These are phyloP conservation scores for Pleurotus tuber-regium DNA, from an alignment of 768 basidiomycete genomes.

Conservation along the genomic window DNA sequence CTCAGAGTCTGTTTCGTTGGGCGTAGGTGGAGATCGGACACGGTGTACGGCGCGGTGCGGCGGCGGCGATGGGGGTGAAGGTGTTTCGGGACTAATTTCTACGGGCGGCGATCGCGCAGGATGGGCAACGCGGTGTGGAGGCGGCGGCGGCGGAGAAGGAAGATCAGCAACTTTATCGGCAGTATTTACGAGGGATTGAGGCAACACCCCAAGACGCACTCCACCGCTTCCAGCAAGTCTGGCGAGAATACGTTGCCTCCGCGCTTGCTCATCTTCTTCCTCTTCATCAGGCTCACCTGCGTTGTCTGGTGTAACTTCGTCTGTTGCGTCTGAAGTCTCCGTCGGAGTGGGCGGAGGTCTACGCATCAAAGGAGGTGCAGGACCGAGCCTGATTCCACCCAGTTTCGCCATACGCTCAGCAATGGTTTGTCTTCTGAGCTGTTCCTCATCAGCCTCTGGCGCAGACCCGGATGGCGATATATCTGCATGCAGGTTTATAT, in stretches of 20 bases:
- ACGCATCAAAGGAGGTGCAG: conserved; percentile 46
- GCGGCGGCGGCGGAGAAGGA: conserved; percentile 13
- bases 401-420: conserved; percentile 95
- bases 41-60: conserved; percentile 22
- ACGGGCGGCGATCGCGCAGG: conserved; percentile 32
- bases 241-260: conserved; percentile 51
- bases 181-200: conserved; percentile 33
- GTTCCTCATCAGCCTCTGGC: conserved; percentile 41
- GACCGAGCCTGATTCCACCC: conserved; percentile 82
- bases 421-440: conserved; percentile 63
- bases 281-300: conserved; percentile 24
- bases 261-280: conserved; percentile 62
- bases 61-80: conserved; percentile 13
- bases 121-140: conserved; percentile 16
- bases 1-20: conserved; percentile 44
- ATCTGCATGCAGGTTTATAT: conserved; percentile 17
- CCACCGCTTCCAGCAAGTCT: conserved; percentile 57
- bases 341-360: conserved; percentile 33
- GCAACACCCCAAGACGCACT: conserved; percentile 58
- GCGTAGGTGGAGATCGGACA: conserved; percentile 26
- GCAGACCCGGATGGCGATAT: conserved; percentile 12
- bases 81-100: conserved; percentile 8
- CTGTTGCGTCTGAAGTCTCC: conserved; percentile 12
- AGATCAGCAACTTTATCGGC: conserved; percentile 23
- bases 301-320: conserved; percentile 19